phyloP scores from a whole-genome alignment of 331 rosid species.

The Erythrophleum ivorense region DNA sequence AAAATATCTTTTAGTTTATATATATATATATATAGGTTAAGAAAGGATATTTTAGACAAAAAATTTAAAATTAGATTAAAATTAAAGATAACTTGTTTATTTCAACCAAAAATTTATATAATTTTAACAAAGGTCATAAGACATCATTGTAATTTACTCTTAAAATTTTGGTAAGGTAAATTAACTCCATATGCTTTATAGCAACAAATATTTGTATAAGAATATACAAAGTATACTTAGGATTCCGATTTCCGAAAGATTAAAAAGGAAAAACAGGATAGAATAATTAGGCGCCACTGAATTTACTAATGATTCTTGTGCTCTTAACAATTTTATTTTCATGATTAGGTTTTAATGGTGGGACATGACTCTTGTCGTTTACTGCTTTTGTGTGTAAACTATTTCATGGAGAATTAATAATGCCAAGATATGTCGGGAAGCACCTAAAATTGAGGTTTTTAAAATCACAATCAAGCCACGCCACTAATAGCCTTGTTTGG shows the following conservation, averaged over 20 bases:
- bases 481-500: conserved; percentile 7
- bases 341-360: conserved; percentile 3
- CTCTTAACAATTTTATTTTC: background rate
- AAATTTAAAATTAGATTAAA: too few relatives aligned
- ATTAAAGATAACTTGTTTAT: too few relatives aligned
- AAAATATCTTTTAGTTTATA: too few relatives aligned
- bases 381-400: conserved; percentile 1
- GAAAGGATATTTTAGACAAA: too few relatives aligned
- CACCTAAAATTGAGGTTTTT: conserved; percentile 5
- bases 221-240: background rate
- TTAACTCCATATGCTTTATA: background rate
- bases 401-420: background rate
- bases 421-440: conserved; percentile 23
- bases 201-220: background rate
- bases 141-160: too few relatives aligned
- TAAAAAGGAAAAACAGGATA: background rate
- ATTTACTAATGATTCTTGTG: background rate
- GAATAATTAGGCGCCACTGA: background rate
- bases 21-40: too few relatives aligned
- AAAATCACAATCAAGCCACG: conserved; percentile 11
- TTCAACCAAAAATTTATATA: too few relatives aligned
- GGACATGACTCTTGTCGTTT: conserved; percentile 23
- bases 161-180: background rate
- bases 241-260: background rate
- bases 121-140: too few relatives aligned